Percentiles rank a stretch among this genome's conserved stretches.
Evolutionary conservation across 768 basidiomycete genomes (phyloP).

Genomic region (Postia placenta): DNA sequence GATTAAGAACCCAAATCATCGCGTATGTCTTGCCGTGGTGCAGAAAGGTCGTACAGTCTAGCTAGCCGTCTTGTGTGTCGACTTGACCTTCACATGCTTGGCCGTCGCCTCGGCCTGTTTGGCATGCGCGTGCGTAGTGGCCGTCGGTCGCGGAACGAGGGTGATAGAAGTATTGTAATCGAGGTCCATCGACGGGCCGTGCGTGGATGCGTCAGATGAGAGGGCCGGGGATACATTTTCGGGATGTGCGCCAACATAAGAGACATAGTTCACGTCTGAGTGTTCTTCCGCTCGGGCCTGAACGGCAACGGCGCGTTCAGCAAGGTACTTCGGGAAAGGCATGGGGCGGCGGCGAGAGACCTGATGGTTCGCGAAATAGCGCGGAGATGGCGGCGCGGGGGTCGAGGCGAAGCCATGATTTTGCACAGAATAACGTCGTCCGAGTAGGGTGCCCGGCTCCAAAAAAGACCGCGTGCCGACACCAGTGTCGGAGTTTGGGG

Average conservation of each 20-base stretch:
- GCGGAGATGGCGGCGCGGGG: neutral
- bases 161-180: conserved; percentile 1
- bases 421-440: conserved; percentile 16
- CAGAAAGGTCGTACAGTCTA: neutral
- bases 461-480: neutral
- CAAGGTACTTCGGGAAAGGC: conserved; percentile 15
- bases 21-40: too few species aligned
- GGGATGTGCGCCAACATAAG: conserved; percentile 12
- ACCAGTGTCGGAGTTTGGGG: neutral
- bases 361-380: neutral
- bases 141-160: neutral
- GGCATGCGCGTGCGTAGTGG: neutral
- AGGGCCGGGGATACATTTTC: conserved; percentile 1
- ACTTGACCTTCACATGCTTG: neutral
- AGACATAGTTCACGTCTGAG: conserved; percentile 11
- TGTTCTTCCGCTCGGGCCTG: neutral
- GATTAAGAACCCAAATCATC: too few species aligned
- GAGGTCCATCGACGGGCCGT: neutral
- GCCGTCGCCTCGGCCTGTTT: neutral
- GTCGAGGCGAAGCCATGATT: conserved; percentile 4
- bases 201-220: neutral
- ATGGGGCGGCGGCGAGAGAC: neutral
- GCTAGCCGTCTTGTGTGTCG: neutral
- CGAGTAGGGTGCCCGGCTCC: conserved; percentile 18
- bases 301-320: conserved; percentile 12